Base-by-base conservation (phyloP, 2,329 filamentous ascomycete species). In the Elsinoe ampelina region DNA sequence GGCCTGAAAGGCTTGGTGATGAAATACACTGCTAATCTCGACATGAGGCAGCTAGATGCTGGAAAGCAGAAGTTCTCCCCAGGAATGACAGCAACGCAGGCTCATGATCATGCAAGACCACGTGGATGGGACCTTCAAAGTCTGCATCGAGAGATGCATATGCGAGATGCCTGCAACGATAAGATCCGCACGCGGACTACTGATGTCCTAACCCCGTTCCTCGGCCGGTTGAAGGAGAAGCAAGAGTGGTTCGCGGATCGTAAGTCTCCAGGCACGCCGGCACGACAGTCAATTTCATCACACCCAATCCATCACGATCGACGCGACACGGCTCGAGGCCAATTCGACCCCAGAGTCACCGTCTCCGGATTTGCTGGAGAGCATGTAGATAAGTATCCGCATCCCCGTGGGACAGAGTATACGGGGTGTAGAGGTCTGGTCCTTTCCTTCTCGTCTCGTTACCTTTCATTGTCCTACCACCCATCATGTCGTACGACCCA, bases 261-360 rank as follows among this genome's bases (percentile, higher is more conserved):
- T 11, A 12, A 17, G 13, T 17, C 34, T 32, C 17, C 22, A 52
- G 48, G 48, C 48, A 52, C 48, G 38, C 32, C 48, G 48, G 48
- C 48, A 52, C 35, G 32, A 50, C 45, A 34, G 45, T 15, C 45
- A 50, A 50, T 50, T 50, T 50, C 48, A 52, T 39, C 32, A 52
- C 48, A 22, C 32, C 34, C 34, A 36, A 22, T 34, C 17, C 34
- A 36, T 20, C 22, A 13, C 34, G 48, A 52, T 52, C 48, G 34
- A 38, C 48, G 26, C 20, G 3, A 52, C 48, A 19, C 48, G 35
- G 48, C 48, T 38, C 32, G n/a, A 52, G 26, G 15, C 20, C 48
- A 52, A 52, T 52, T 22, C 41, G 36, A 38, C 48, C 48, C 48
- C 48, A 52, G 48, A 17, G 22, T 34, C 8, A 20, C 32, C 35